These are phyloP conservation scores for Penicillium thymicola DNA, from an alignment of 2,329 filamentous ascomycete genomes.

Conservation along the genomic window DNA sequence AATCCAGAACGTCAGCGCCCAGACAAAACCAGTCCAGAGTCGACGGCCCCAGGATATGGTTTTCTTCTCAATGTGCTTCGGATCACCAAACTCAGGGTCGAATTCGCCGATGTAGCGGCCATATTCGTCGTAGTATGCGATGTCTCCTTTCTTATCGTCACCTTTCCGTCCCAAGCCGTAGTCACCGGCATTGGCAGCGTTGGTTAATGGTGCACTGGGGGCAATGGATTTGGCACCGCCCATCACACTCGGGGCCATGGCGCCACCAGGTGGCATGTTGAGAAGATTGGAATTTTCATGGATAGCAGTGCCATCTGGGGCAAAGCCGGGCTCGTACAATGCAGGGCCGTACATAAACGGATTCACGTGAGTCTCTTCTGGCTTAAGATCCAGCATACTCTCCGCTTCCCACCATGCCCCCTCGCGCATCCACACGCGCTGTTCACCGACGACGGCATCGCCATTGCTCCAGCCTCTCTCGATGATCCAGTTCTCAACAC, in stretches of 20 bases:
- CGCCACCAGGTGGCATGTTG: constrained; percentile 47
- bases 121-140: constrained; percentile 67
- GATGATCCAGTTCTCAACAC: constrained; percentile 89
- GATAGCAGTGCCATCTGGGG: constrained; percentile 56
- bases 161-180: constrained; percentile 87
- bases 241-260: constrained; percentile 48
- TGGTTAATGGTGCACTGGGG: constrained; percentile 50
- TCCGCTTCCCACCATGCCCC: constrained; percentile 97
- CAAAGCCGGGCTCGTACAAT: constrained; percentile 70
- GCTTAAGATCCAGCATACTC: constrained; percentile 87
- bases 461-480: constrained; percentile 98
- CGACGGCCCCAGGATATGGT: constrained; percentile 63
- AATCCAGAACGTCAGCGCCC: constrained; percentile 90
- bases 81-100: constrained; percentile 74
- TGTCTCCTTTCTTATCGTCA: constrained; percentile 69
- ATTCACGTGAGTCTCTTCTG: constrained; percentile 49
- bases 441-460: constrained; percentile 84
- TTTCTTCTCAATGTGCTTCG: constrained; percentile 71
- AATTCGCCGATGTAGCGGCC: constrained; percentile 66
- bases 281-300: constrained; percentile 61
- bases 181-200: constrained; percentile 61
- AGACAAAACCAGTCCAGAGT: constrained; percentile 77
- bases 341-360: constrained; percentile 54
- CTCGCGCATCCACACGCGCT: constrained; percentile 95
- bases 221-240: constrained; percentile 54